Evolutionary conservation across 2,329 filamentous ascomycete species (phyloP).

Genomic region (Tolypocladium tropicale): DNA sequence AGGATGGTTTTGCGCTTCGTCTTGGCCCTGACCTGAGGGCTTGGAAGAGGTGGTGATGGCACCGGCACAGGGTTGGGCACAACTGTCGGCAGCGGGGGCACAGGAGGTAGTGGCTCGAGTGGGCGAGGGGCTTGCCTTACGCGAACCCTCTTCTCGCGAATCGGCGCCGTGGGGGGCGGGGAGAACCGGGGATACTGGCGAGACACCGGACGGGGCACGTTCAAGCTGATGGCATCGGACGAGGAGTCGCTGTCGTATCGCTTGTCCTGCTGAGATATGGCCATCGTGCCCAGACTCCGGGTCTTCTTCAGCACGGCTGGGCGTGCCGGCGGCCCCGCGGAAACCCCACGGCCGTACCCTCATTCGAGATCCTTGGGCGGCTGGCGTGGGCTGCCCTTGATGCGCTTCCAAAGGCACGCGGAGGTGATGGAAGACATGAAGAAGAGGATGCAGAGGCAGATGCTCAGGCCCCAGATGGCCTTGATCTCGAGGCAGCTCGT

Average conservation of each 20-base stretch:
- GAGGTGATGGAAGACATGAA: slow-evolving; percentile 50
- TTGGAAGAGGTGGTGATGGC: slow-evolving; percentile 2
- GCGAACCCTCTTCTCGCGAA: slow-evolving; percentile 12
- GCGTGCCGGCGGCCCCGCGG: slow-evolving; percentile 8
- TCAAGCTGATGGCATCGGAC: slow-evolving; percentile 17
- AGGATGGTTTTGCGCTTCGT: slow-evolving; percentile 36
- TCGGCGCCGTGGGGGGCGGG: slow-evolving; percentile 26
- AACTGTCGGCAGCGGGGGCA: slow-evolving; percentile 14
- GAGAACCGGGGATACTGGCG: slow-evolving; percentile 17
- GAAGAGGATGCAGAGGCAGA: slow-evolving; percentile 66
- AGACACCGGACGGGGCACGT: slow-evolving; percentile 7
- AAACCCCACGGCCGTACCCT: slow-evolving; percentile 35
- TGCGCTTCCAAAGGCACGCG: slow-evolving; percentile 51
- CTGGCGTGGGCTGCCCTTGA: slow-evolving; percentile 28
- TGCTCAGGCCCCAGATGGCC: slow-evolving; percentile 76
- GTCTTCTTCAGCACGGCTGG: slow-evolving; percentile 11
- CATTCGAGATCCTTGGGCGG: slow-evolving; percentile 39
- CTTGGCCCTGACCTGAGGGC: slow-evolving; percentile 12
- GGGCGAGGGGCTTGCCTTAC: slow-evolving; percentile 14
- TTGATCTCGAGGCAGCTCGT: slow-evolving; percentile 75
- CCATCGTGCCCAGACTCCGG: slow-evolving; percentile 27
- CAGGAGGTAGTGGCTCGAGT: slow-evolving; percentile 17
- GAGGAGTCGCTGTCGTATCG: slow-evolving; percentile 19
- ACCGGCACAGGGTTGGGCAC: slow-evolving; percentile 1
- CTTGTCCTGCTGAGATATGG: slow-evolving; percentile 20